These are phyloP conservation scores for Auricularia sp. DNA, from an alignment of 768 basidiomycete genomes.

Conservation along the genomic window DNA sequence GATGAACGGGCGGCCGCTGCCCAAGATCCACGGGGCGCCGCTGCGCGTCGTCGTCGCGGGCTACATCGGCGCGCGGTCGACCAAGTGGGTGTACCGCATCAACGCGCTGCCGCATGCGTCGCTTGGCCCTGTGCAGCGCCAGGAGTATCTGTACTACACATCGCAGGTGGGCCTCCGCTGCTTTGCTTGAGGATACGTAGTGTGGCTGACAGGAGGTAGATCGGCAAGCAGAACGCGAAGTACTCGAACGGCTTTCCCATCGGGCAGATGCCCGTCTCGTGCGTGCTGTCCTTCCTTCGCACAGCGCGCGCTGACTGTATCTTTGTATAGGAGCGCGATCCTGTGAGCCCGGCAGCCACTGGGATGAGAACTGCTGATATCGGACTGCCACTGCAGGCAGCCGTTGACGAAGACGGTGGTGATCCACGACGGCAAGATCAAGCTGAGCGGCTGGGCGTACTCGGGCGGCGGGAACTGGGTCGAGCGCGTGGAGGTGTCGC, in stretches of 20 bases:
- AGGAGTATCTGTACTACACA: conserved; percentile 45
- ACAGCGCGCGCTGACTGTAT: neutral
- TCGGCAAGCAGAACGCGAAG: conserved; percentile 42
- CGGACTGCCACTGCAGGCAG: neutral
- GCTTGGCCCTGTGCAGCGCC: conserved; percentile 38
- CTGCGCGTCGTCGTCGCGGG: conserved; percentile 42
- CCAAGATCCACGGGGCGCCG: conserved; percentile 42
- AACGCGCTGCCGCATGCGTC: conserved; percentile 27
- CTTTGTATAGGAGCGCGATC: conserved; percentile 34
- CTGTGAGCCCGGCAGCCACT: conserved; percentile 18
- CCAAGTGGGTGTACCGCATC: conserved; percentile 45
- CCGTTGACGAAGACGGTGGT: conserved; percentile 33
- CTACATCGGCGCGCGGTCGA: conserved; percentile 43
- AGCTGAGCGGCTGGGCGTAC: conserved; percentile 35
- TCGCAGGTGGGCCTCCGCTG: too few relatives aligned
- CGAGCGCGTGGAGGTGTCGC: conserved; percentile 44
- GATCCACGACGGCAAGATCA: conserved; percentile 38
- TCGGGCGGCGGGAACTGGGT: conserved; percentile 41
- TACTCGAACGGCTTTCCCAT: conserved; percentile 49
- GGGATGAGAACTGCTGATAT: neutral
- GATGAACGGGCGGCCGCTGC: conserved; percentile 39
- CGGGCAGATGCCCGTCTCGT: conserved; percentile 50
- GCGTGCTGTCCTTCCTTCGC: conserved; percentile 12
- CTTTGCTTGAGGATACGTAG: too few relatives aligned
- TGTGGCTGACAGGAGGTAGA: too few relatives aligned